Conservation (phyloP, 2,329 filamentous ascomycete genomes). For the Diaporthe ilicicola region DNA sequence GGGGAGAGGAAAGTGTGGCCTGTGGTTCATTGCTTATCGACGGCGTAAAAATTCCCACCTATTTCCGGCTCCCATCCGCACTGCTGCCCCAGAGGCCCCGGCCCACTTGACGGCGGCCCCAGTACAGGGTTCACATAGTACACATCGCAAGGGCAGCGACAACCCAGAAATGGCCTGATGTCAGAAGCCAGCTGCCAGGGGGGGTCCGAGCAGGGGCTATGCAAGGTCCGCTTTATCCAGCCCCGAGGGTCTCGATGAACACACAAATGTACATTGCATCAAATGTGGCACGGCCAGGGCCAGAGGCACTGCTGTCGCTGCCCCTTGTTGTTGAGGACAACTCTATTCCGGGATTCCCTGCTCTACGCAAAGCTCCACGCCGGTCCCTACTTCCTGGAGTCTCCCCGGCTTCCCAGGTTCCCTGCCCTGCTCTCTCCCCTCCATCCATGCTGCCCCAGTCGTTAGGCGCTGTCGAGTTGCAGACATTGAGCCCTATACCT, state of each 20-base stretch:
- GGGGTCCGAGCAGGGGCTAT: neutral
- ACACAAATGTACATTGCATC: conserved; percentile 22
- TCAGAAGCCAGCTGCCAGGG: conserved; percentile 19
- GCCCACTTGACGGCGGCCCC: conserved; percentile 19
- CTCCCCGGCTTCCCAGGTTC: neutral
- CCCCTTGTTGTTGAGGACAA: conserved; percentile 12
- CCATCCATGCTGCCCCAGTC: conserved; percentile 9
- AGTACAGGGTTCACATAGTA: neutral
- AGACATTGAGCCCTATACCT: conserved; percentile 27
- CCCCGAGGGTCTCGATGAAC: neutral
- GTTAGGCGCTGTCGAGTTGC: conserved; percentile 28
- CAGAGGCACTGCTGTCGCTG: conserved; percentile 20
- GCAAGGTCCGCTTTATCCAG: neutral
- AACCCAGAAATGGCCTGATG: conserved; percentile 13
- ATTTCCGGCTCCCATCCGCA: conserved; percentile 17
- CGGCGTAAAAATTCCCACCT: conserved; percentile 8
- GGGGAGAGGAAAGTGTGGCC: neutral
- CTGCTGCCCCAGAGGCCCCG: neutral
- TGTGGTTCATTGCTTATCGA: conserved; percentile 1
- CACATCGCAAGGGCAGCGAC: neutral
- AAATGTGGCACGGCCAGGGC: conserved; percentile 17
- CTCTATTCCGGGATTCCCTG: conserved; percentile 12
- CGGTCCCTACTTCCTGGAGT: conserved; percentile 4
- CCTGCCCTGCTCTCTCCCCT: conserved; percentile 3
- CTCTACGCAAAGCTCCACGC: conserved; percentile 1